Conservation (phyloP, 495 filamentous ascomycete species). For the Aspergillus sclerotiicarbonarius region DNA sequence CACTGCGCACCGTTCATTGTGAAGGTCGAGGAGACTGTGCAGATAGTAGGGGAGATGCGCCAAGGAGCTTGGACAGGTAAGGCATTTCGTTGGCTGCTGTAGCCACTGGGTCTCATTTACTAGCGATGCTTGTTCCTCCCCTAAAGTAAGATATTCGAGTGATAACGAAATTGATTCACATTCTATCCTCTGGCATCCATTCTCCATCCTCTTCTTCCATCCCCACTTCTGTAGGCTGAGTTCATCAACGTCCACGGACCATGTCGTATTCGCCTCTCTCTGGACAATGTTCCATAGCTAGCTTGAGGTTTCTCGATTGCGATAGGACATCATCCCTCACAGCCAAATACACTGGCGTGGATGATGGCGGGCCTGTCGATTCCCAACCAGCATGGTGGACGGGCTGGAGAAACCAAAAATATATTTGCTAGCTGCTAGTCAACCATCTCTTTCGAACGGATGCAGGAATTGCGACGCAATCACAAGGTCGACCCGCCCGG, state of each 20-base stretch:
- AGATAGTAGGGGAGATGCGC: too few relatives aligned
- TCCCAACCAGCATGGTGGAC: conserved; percentile 42
- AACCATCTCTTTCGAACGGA: conserved; percentile 49
- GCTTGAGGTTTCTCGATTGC: conserved; percentile 36
- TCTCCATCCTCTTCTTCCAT: conserved; percentile 9
- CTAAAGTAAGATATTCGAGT: too few relatives aligned
- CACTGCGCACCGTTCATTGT: too few relatives aligned
- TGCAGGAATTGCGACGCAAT: conserved; percentile 53
- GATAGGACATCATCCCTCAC: conserved; percentile 32
- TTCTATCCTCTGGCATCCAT: conserved; percentile 8
- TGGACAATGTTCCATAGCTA: conserved; percentile 47
- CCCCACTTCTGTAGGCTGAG: conserved; percentile 3
- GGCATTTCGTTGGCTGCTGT: too few relatives aligned
- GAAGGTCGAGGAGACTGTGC: too few relatives aligned
- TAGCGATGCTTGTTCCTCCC: too few relatives aligned
- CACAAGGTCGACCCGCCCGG: conserved; percentile 51
- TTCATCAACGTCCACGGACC: conserved; percentile 28
- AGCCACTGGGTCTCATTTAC: too few relatives aligned
- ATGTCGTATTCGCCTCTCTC: conserved; percentile 31
- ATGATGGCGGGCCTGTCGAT: conserved; percentile 28
- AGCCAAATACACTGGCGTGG: conserved; percentile 8
- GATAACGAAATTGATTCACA: not conserved
- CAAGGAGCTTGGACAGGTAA: too few relatives aligned
- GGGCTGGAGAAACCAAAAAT: conserved; percentile 41
- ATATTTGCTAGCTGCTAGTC: conserved; percentile 39